phyloP scores from a whole-genome alignment of 2,329 filamentous ascomycete genomes.

The Claviceps arundinis region DNA sequence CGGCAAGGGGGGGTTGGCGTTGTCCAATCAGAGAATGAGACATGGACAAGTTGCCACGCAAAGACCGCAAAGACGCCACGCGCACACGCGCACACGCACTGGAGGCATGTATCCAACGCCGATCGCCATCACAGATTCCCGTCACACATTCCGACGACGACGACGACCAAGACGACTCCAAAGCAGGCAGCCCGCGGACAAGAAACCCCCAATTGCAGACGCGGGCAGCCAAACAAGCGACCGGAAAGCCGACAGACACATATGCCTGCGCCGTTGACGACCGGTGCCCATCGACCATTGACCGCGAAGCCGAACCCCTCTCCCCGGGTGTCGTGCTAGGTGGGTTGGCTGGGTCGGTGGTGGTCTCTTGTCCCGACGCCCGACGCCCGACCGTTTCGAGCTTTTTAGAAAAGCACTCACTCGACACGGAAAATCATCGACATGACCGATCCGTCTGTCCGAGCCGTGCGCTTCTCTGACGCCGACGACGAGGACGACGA shows the following conservation, averaged over 20 bases:
- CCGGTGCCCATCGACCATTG: slow-evolving; percentile 2
- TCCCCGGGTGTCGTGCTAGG: slow-evolving; percentile 1
- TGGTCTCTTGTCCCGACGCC: neutral
- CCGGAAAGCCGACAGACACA: neutral
- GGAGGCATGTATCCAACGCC: too few species aligned
- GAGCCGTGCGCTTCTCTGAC: slow-evolving; percentile 43
- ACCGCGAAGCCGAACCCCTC: slow-evolving; percentile 5
- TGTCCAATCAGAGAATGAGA: neutral
- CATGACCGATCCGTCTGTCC: slow-evolving; percentile 37
- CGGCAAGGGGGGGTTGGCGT: neutral
- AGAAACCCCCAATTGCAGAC: too few species aligned
- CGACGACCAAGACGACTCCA: too few species aligned
- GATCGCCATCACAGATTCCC: too few species aligned
- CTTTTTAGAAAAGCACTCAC: neutral
- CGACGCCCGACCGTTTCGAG: neutral
- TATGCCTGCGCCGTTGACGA: neutral
- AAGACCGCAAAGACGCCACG: neutral
- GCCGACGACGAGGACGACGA: slow-evolving; percentile 34
- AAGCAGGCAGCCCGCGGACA: too few species aligned
- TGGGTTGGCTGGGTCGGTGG: neutral
- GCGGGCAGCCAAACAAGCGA: too few species aligned
- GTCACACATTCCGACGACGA: too few species aligned
- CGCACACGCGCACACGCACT: neutral
- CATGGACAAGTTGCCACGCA: neutral
- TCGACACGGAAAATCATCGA: slow-evolving; percentile 1